Evolutionary conservation across 768 basidiomycete species (phyloP).

Genomic region (Piloderma croceum): DNA sequence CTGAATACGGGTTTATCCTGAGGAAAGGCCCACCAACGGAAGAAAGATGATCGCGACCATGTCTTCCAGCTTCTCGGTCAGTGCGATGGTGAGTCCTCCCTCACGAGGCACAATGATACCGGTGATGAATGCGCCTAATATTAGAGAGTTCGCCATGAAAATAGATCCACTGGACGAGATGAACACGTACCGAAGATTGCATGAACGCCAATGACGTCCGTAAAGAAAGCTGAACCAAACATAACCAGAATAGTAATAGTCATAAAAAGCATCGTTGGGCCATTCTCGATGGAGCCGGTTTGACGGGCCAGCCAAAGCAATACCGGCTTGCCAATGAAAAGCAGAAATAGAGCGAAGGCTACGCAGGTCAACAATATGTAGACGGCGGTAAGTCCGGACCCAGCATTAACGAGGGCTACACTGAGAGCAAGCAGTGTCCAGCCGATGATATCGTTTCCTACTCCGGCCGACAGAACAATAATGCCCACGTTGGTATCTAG

Average conservation of each 20-base stretch:
- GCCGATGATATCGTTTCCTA: slow-evolving; percentile 81
- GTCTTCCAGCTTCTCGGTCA: slow-evolving; percentile 98
- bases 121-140: slow-evolving; percentile 69
- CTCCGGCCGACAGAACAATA: slow-evolving; percentile 88
- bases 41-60: slow-evolving; percentile 87
- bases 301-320: slow-evolving; percentile 69
- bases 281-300: slow-evolving; percentile 77
- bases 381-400: slow-evolving; percentile 74
- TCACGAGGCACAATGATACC: slow-evolving; percentile 83
- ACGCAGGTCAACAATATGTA: slow-evolving; percentile 79
- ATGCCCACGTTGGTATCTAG: slow-evolving; percentile 90
- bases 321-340: slow-evolving; percentile 56
- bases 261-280: slow-evolving; percentile 88
- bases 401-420: slow-evolving; percentile 88
- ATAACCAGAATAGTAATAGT: slow-evolving; percentile 72
- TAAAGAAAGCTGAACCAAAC: slow-evolving; percentile 88
- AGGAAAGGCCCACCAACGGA: slow-evolving; percentile 55
- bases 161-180: background rate
- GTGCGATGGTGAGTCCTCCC: slow-evolving; percentile 75
- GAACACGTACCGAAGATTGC: slow-evolving; percentile 70
- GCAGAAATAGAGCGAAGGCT: slow-evolving; percentile 73
- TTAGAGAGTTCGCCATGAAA: background rate
- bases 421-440: slow-evolving; percentile 88
- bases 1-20: background rate
- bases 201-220: slow-evolving; percentile 87